These are phyloP conservation scores for Fagus sylvatica DNA, from an alignment of 306 rosid species.

Conservation along the genomic window DNA sequence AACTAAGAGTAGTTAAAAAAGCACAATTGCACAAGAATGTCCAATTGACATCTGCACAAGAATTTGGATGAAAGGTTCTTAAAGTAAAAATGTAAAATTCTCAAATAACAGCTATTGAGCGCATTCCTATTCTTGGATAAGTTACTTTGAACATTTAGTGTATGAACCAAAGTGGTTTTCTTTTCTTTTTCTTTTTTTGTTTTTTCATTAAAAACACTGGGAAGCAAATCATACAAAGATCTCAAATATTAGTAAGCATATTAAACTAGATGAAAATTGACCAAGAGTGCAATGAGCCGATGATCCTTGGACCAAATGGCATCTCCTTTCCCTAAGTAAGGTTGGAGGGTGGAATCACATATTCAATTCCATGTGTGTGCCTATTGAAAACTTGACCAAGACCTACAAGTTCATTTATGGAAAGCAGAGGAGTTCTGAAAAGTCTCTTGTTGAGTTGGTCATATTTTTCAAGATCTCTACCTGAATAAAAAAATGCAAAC, in stretches of 20 bases:
- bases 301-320: too few species aligned
- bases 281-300: too few species aligned
- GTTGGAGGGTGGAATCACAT: background rate
- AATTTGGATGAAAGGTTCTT: background rate
- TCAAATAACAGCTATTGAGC: background rate
- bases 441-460: background rate
- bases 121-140: background rate
- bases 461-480: background rate
- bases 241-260: too few species aligned
- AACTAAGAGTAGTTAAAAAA: background rate
- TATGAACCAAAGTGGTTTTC: too few species aligned
- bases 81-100: too few species aligned
- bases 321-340: background rate
- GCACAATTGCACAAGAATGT: background rate
- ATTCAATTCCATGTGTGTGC: background rate
- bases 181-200: too few species aligned
- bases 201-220: background rate
- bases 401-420: background rate
- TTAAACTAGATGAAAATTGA: too few species aligned
- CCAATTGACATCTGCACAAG: background rate
- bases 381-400: too few species aligned
- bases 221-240: background rate
- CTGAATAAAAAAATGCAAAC: background rate
- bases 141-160: background rate
- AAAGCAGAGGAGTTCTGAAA: background rate